phyloP scores from a whole-genome alignment of 306 rosid species.

The Vigna hirtella region DNA sequence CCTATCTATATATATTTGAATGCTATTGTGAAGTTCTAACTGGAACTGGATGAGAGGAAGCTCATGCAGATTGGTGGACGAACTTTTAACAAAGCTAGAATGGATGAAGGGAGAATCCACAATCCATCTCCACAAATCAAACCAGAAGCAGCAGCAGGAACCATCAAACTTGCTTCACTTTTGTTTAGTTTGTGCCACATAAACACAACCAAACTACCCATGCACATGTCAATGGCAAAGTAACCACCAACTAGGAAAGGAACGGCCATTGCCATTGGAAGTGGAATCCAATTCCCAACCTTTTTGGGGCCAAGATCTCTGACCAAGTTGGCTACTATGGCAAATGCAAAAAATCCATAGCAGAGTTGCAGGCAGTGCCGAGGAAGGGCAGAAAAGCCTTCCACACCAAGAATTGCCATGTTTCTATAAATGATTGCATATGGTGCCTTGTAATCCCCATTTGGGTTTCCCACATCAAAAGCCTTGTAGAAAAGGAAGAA shows the following conservation, averaged over 20 bases:
- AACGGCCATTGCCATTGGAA: slow-evolving; percentile 99
- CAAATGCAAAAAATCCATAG: slow-evolving; percentile 79
- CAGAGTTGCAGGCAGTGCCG: slow-evolving; percentile 87
- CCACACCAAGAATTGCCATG: slow-evolving; percentile 94
- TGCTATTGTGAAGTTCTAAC: slow-evolving; percentile 41
- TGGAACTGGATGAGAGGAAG: slow-evolving; percentile 58
- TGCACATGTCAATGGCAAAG: slow-evolving; percentile 95
- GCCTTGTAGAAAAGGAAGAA: slow-evolving; percentile 95
- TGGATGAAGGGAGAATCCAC: slow-evolving; percentile 93
- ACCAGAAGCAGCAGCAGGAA: slow-evolving; percentile 98
- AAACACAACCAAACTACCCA: slow-evolving; percentile 85
- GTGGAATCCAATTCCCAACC: slow-evolving; percentile 75
- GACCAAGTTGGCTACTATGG: slow-evolving; percentile 73
- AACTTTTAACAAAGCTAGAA: slow-evolving; percentile 83
- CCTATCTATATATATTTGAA: slow-evolving; percentile 6
- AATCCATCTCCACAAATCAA: slow-evolving; percentile 98
- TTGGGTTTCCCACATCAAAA: slow-evolving; percentile 82
- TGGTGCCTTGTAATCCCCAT: slow-evolving; percentile 94
- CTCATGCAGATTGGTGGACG: slow-evolving; percentile 95
- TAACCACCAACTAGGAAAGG: slow-evolving; percentile 95
- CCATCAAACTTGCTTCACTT: slow-evolving; percentile 68
- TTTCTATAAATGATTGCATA: slow-evolving; percentile 90
- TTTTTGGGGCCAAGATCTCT: slow-evolving; percentile 71
- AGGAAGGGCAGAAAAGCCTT: slow-evolving; percentile 94
- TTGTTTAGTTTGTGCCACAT: slow-evolving; percentile 69